phyloP scores from a whole-genome alignment of 192 early-diverging fungal genomes.

The Globomyces pollinis-pini region DNA sequence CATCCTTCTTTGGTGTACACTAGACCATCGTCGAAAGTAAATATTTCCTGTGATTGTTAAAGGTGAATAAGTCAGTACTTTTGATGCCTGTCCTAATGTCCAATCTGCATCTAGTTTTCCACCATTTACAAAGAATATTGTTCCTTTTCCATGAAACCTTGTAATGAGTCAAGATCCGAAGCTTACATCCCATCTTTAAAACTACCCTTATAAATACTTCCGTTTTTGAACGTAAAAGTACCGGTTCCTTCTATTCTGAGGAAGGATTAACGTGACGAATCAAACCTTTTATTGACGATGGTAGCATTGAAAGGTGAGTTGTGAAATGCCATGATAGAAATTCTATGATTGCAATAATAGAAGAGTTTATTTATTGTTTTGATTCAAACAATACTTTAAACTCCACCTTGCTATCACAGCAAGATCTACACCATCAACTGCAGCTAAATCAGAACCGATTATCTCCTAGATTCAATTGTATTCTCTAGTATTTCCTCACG shows the following conservation, averaged over 20 bases:
- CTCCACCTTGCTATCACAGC: no score
- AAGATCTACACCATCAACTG: no score
- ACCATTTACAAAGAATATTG: constrained; percentile 44
- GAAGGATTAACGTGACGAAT: not conserved
- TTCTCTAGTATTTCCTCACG: no score
- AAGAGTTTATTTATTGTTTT: no score
- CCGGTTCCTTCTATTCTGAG: constrained; percentile 46
- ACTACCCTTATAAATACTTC: constrained; percentile 47
- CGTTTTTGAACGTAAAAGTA: constrained; percentile 46
- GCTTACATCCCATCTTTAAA: constrained; percentile 51
- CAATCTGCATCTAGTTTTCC: constrained; percentile 48
- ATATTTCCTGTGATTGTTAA: constrained; percentile 44
- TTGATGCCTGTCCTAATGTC: constrained; percentile 31
- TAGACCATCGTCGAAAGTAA: constrained; percentile 49
- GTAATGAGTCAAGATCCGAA: not conserved
- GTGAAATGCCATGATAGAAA: constrained; percentile 42
- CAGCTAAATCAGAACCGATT: no score
- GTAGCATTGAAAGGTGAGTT: constrained; percentile 36
- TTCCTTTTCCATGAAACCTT: constrained; percentile 51
- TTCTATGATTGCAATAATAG: no score
- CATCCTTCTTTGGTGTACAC: constrained; percentile 37
- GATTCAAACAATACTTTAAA: no score
- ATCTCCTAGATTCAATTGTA: no score
- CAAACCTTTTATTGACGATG: constrained; percentile 28
- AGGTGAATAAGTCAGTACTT: constrained; percentile 17